A percentile compares a stretch with the other conserved stretches of the same genome.
These are phyloP conservation scores for Colletotrichum eleusines DNA, from an alignment of 2,329 filamentous ascomycete genomes.

Conservation along the genomic window DNA sequence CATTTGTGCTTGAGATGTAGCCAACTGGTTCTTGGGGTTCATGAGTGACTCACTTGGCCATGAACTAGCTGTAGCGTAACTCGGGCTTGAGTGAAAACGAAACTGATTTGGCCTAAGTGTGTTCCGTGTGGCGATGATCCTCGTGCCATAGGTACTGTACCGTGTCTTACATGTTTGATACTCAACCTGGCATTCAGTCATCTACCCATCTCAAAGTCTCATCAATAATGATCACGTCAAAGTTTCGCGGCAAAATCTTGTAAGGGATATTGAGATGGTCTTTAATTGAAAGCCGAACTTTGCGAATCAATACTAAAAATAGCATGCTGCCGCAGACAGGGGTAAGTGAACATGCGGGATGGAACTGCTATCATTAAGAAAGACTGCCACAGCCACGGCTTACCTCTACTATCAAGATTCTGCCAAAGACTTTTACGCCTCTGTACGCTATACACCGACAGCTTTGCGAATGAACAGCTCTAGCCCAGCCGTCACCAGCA, in stretches of 20 bases:
- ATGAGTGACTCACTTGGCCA: slow-evolving; percentile 9
- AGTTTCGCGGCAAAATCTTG: background rate
- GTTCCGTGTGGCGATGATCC: background rate
- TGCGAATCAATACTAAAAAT: background rate
- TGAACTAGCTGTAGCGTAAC: slow-evolving; percentile 16
- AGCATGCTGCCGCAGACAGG: too few relatives aligned
- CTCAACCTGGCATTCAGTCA: background rate
- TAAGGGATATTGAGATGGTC: background rate
- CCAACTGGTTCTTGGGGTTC: slow-evolving; percentile 15
- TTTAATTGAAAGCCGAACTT: background rate
- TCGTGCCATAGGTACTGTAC: background rate
- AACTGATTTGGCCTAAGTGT: background rate
- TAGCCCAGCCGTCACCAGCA: background rate
- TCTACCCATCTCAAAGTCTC: background rate
- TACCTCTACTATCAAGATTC: too few relatives aligned
- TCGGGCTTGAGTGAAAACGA: background rate
- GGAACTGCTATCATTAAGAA: too few relatives aligned
- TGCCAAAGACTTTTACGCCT: too few relatives aligned
- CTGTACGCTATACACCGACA: too few relatives aligned
- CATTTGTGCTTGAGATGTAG: slow-evolving; percentile 28
- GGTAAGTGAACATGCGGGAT: too few relatives aligned
- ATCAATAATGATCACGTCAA: background rate
- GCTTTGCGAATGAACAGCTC: too few relatives aligned
- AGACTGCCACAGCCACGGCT: too few relatives aligned
- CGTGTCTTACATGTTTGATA: background rate